Evolutionary conservation across 345 rosid genomes (phyloP).

Genomic region (Orychophragmus violaceus): DNA sequence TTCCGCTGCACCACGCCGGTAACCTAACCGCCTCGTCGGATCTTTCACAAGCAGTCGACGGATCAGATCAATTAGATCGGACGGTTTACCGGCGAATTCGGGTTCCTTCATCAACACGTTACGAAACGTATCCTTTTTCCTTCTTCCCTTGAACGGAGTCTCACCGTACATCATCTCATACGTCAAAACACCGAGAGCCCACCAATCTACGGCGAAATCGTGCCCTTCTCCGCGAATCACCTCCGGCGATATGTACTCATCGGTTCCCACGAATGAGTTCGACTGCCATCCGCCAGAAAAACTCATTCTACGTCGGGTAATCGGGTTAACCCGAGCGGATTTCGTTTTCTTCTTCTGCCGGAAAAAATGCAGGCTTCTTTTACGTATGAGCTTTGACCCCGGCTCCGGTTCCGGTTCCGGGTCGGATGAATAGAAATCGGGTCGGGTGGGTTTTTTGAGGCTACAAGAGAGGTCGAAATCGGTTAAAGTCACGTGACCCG

Average conservation of each 20-base stretch:
- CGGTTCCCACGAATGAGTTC: constrained; percentile 86
- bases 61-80: constrained; percentile 61
- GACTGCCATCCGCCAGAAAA: constrained; percentile 50
- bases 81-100: constrained; percentile 49
- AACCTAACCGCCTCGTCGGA: constrained; percentile 69
- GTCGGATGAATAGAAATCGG: constrained; percentile 17
- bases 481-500: constrained; percentile 90
- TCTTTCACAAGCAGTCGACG: constrained; percentile 65
- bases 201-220: constrained; percentile 97
- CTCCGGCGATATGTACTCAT: constrained; percentile 92
- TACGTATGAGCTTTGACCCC: background rate
- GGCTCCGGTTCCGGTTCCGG: constrained; percentile 10
- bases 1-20: constrained; percentile 59
- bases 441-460: constrained; percentile 32
- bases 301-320: constrained; percentile 53
- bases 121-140: constrained; percentile 74
- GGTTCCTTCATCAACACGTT: constrained; percentile 58
- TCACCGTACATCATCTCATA: constrained; percentile 84
- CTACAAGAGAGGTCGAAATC: constrained; percentile 93
- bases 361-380: constrained; percentile 20
- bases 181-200: constrained; percentile 78
- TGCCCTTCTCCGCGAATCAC: constrained; percentile 83
- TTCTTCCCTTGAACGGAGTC: constrained; percentile 74
- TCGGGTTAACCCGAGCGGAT: constrained; percentile 84
- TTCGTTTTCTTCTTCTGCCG: constrained; percentile 47